Evolutionary conservation across 2,329 filamentous ascomycete species (phyloP).

Genomic region (Chrysoporthe cubensis): DNA sequence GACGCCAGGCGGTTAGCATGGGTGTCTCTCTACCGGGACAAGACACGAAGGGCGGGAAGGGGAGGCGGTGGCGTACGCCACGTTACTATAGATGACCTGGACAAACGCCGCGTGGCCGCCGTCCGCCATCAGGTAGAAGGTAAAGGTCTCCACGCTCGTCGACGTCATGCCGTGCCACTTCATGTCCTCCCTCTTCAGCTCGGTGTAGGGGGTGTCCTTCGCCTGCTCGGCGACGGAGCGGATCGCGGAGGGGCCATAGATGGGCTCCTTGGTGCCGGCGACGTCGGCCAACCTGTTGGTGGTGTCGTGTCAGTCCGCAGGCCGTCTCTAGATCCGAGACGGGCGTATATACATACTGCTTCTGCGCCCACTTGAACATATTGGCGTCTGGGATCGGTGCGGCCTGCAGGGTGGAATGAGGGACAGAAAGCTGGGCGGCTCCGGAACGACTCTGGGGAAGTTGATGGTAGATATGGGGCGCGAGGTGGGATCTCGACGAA

Average conservation of each 20-base stretch:
- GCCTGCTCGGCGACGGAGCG: constrained; percentile 83
- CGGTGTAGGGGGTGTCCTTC: constrained; percentile 77
- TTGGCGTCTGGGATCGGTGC: constrained; percentile 11
- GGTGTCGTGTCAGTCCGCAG: constrained; percentile 31
- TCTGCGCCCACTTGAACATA: constrained; percentile 31
- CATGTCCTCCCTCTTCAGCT: constrained; percentile 75
- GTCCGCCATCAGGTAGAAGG: constrained; percentile 86
- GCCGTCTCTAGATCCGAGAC: background rate
- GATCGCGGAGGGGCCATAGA: constrained; percentile 89
- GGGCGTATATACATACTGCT: constrained; percentile 21
- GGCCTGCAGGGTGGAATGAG: constrained; percentile 3
- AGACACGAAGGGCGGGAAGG: constrained; percentile 19
- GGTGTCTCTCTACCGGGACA: constrained; percentile 23
- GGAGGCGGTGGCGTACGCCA: constrained; percentile 67
- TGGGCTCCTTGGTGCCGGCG: constrained; percentile 93
- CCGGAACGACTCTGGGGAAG: constrained; percentile 8
- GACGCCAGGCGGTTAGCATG: constrained; percentile 20
- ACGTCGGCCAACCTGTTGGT: constrained; percentile 69
- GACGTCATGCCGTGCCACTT: constrained; percentile 82
- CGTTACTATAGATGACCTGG: constrained; percentile 97
- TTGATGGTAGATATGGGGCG: background rate
- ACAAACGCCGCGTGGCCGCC: constrained; percentile 75
- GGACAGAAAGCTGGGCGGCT: background rate
- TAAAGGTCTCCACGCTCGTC: constrained; percentile 93
- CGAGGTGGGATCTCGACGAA: constrained; percentile 8